A percentile compares a stretch with the other conserved stretches of the same genome.
Evolutionary conservation across 164 flowering plant species (phyloP).

Genomic region (Cinnamomum micranthum): DNA sequence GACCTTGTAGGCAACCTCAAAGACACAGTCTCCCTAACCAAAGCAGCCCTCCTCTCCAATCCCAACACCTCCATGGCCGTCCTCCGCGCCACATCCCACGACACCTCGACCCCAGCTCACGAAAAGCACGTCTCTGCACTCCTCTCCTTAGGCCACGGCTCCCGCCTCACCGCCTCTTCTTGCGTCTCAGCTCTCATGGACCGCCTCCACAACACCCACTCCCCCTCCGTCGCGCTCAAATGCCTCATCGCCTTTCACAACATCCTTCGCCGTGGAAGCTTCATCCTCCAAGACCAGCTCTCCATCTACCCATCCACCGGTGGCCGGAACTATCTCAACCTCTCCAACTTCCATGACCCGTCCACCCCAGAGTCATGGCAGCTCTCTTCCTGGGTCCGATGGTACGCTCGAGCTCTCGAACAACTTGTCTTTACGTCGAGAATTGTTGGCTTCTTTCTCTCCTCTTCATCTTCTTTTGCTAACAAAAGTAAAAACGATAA

Average conservation of each 20-base stretch:
- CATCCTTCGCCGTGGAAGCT: slow-evolving; percentile 48
- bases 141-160: slow-evolving; percentile 44
- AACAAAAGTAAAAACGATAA: not conserved
- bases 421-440: slow-evolving; percentile 42
- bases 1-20: slow-evolving; percentile 50
- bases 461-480: slow-evolving; percentile 17
- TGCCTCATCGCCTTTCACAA: slow-evolving; percentile 50
- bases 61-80: slow-evolving; percentile 36
- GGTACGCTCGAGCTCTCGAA: slow-evolving; percentile 59
- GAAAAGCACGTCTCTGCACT: slow-evolving; percentile 41
- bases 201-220: slow-evolving; percentile 55
- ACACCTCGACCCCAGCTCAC: slow-evolving; percentile 29
- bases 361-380: slow-evolving; percentile 35
- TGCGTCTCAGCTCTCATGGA: slow-evolving; percentile 49
- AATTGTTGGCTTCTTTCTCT: slow-evolving; percentile 44
- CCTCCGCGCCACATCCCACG: slow-evolving; percentile 72
- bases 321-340: slow-evolving; percentile 63
- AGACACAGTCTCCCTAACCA: slow-evolving; percentile 68
- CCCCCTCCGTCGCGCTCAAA: slow-evolving; percentile 58
- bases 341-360: slow-evolving; percentile 51
- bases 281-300: slow-evolving; percentile 65
- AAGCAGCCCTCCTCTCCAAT: slow-evolving; percentile 48
- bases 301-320: slow-evolving; percentile 56
- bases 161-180: slow-evolving; percentile 50
- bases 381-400: slow-evolving; percentile 58